Conservation (phyloP, 106 monocot genomes). For the Iris macrosiphon region DNA sequence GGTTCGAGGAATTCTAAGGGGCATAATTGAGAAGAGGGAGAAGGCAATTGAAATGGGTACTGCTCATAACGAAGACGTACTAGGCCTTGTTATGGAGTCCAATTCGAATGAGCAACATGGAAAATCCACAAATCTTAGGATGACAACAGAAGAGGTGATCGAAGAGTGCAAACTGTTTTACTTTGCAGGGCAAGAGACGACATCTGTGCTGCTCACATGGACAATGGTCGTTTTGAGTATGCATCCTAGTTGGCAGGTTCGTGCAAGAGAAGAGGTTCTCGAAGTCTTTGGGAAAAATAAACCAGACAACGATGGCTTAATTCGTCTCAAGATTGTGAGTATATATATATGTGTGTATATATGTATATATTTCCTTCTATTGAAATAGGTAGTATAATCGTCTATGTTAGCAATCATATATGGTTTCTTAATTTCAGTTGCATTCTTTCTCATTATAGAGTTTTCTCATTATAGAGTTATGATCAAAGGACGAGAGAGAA, state of each 20-base stretch:
- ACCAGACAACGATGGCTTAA: conserved; percentile 10
- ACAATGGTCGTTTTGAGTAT: conserved; percentile 53
- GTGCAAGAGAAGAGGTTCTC: conserved; percentile 65
- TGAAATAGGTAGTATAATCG: too few relatives aligned
- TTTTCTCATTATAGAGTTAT: too few relatives aligned
- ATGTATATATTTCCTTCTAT: too few relatives aligned
- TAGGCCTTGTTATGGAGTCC: conserved; percentile 51
- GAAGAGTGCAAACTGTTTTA: conserved; percentile 82
- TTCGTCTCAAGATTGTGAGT: conserved; percentile 18
- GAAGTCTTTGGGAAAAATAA: conserved; percentile 29
- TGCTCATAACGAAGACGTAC: conserved; percentile 27
- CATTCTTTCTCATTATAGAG: too few relatives aligned
- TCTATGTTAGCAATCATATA: too few relatives aligned
- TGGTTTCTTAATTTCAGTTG: too few relatives aligned
- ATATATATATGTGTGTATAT: too few relatives aligned
- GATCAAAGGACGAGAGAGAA: too few relatives aligned
- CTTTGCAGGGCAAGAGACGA: conserved; percentile 71
- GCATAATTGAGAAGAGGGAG: conserved; percentile 49
- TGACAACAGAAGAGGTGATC: conserved; percentile 56
- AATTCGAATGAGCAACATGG: conserved; percentile 29
- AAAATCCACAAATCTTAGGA: conserved; percentile 17
- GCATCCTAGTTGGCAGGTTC: conserved; percentile 51
- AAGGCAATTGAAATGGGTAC: conserved; percentile 22
- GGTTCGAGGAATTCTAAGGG: conserved; percentile 14
- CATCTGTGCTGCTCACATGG: conserved; percentile 50